phyloP scores from a whole-genome alignment of 2,329 filamentous ascomycete genomes.

The Stachybotrys elegans region DNA sequence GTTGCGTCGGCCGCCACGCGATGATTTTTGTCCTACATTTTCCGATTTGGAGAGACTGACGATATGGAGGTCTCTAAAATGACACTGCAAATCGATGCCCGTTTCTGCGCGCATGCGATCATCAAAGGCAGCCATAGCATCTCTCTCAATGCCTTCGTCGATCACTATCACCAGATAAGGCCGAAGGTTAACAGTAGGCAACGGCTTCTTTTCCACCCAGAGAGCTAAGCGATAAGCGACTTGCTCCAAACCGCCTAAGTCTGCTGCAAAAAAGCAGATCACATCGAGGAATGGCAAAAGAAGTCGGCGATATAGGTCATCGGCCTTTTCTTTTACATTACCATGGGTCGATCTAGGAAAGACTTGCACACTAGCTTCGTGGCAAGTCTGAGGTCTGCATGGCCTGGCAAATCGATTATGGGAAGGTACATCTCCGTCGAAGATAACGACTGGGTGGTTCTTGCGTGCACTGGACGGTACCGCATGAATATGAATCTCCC shows the following conservation, averaged over 20 bases:
- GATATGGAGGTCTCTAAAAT: neutral
- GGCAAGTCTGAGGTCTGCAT: constrained; percentile 1
- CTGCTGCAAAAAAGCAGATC: constrained; percentile 5
- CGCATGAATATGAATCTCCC: constrained; percentile 3
- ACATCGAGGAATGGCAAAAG: constrained; percentile 4
- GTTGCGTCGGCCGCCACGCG: too few relatives aligned
- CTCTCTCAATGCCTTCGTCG: neutral
- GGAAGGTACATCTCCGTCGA: constrained; percentile 5
- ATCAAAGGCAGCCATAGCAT: neutral
- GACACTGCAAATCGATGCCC: neutral
- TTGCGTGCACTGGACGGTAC: neutral
- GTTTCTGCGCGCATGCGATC: neutral
- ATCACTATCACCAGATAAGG: constrained; percentile 4
- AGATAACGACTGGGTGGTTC: neutral
- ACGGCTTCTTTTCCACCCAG: constrained; percentile 1
- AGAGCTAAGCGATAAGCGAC: constrained; percentile 1
- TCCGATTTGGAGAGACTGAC: neutral
- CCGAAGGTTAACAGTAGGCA: neutral
- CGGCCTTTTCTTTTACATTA: neutral
- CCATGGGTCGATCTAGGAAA: neutral
- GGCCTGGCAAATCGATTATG: constrained; percentile 3
- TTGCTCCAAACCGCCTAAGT: constrained; percentile 4
- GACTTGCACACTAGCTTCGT: neutral
- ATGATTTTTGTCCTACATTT: too few relatives aligned
- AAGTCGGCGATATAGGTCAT: constrained; percentile 2